These are phyloP conservation scores for Sporobolomyces roseus DNA, from an alignment of 768 basidiomycete species.

Conservation along the genomic window DNA sequence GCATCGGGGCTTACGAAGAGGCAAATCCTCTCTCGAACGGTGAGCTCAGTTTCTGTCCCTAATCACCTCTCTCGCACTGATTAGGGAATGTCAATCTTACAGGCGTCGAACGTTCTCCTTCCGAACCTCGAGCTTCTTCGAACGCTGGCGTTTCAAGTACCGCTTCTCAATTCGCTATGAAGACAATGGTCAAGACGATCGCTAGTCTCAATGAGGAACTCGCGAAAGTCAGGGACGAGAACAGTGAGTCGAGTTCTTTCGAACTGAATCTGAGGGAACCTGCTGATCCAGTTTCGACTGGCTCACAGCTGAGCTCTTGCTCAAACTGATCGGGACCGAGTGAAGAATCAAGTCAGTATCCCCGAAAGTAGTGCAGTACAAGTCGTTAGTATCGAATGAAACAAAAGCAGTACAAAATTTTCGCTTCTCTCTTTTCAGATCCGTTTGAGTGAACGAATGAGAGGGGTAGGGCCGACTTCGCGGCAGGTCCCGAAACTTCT, in stretches of 20 bases:
- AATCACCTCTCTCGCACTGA: too few relatives aligned
- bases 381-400: too few relatives aligned
- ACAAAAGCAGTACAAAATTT: too few relatives aligned
- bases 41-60: too few relatives aligned
- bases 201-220: constrained; percentile 9
- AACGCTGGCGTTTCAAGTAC: background rate
- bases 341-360: background rate
- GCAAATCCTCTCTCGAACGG: background rate
- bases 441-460: too few relatives aligned
- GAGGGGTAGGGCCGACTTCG: too few relatives aligned
- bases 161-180: background rate
- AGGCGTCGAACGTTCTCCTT: too few relatives aligned
- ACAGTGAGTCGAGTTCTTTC: constrained; percentile 18
- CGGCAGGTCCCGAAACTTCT: too few relatives aligned
- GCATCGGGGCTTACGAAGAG: constrained; percentile 9
- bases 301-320: background rate
- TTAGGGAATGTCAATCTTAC: too few relatives aligned
- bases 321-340: background rate
- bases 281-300: background rate
- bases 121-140: background rate
- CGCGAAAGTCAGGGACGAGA: constrained; percentile 3
- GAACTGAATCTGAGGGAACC: background rate
- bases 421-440: too few relatives aligned
- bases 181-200: background rate
- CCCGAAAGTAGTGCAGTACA: too few relatives aligned